Base-by-base conservation (phyloP, 768 basidiomycete species). In the Suillus spraguei region DNA sequence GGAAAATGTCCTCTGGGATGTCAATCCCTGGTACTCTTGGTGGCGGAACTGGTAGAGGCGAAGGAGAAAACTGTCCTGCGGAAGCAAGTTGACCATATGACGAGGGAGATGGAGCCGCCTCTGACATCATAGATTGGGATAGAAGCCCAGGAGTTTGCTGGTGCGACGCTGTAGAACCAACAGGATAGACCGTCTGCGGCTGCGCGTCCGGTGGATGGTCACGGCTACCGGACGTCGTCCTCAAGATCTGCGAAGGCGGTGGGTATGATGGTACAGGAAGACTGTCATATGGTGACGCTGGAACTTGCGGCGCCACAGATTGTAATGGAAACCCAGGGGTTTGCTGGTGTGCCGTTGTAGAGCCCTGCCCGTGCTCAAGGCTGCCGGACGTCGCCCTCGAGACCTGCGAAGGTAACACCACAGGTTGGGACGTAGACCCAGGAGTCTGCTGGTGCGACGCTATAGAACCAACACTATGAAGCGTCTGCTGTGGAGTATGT, bases 41-140 rank as follows among this genome's bases (percentile, higher is more conserved):
- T 1, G 74, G 73, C 1, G 75, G 74, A 53, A 75, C 60, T 9
- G 70, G 75, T 14, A 75, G 59, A 1, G 74, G 70, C 32, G 74
- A 73, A 20, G 74, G 74, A 13, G 74, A 75, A 53, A 38, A 73
- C 39, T 69, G 64, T 55, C 64, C 67, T 60, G 24, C 24, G 28
- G 56, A 32, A 41, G 17, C 16, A 58, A 20, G 1, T 32, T 58
- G 56, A 24, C 56, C 39, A 3, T 58, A 58, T 11, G 56, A 24
- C 14, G 55, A 36, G n/a, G 28, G 39, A 24, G 22, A 6, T 10
- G 24, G 56, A 38, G 11, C 16, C 5, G 11, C 16, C 5, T 41
- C 38, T 28, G 56, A 24, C 17, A 39, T 17, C 16, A 28, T 17
- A 58, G 5, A 28, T 28, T 41, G 56, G 38, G 24, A 39, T 41